These are phyloP conservation scores for Rhododendron williamsianum DNA, from an alignment of 148 eudicot genomes.

Conservation along the genomic window DNA sequence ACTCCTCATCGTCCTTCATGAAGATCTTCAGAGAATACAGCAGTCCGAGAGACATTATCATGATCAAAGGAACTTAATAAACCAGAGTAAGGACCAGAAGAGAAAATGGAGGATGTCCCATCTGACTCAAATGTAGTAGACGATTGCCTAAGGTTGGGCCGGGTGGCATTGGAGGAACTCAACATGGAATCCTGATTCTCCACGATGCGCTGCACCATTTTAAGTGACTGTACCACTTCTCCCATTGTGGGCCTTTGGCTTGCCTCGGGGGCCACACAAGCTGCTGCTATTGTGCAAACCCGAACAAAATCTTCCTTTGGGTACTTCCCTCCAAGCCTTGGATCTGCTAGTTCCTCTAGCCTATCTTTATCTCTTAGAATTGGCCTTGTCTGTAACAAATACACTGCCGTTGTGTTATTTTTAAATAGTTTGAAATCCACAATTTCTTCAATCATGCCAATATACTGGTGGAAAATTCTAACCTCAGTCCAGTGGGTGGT, in stretches of 20 bases:
- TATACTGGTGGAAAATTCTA: neutral
- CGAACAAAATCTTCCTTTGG: constrained; percentile 82
- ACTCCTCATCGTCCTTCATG: constrained; percentile 76
- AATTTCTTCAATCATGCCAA: neutral
- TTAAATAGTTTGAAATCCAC: neutral
- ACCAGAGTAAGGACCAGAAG: constrained; percentile 91
- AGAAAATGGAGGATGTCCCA: constrained; percentile 85
- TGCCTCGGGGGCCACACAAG: constrained; percentile 91
- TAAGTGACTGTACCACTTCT: constrained; percentile 95
- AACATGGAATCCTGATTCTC: constrained; percentile 63
- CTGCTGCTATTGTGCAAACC: constrained; percentile 93
- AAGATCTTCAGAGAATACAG: constrained; percentile 82
- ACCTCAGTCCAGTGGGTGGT: neutral
- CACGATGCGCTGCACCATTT: constrained; percentile 78
- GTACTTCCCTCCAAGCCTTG: constrained; percentile 64
- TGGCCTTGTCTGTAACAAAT: constrained; percentile 69
- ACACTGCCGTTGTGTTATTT: neutral
- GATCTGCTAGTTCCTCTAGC: constrained; percentile 72
- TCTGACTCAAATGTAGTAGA: constrained; percentile 88
- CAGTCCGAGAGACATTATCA: constrained; percentile 57
- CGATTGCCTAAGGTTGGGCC: constrained; percentile 57
- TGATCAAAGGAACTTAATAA: constrained; percentile 67
- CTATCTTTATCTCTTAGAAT: constrained; percentile 80
- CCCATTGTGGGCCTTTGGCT: constrained; percentile 95
- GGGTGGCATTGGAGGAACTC: constrained; percentile 30